A percentile compares a stretch with the other conserved stretches of the same genome.
Conservation (phyloP, 208 protist genomes). For the Phytomonas sp. region DNA sequence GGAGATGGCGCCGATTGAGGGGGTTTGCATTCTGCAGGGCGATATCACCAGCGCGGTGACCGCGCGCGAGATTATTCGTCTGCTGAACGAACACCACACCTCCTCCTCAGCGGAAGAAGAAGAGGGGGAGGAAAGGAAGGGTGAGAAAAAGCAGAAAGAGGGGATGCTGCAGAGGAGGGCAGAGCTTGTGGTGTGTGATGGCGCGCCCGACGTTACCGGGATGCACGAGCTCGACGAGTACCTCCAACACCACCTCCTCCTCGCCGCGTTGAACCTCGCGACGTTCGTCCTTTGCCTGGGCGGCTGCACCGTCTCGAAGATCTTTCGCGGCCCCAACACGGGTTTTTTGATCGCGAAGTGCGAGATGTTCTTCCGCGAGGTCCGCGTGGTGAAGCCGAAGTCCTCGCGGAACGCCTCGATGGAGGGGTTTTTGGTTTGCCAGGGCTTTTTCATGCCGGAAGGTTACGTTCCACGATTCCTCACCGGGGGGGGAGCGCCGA, state of each 20-base stretch:
- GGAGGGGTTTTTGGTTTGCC: slow-evolving; percentile 95
- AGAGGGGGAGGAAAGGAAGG: slow-evolving; percentile 20
- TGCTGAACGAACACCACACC: slow-evolving; percentile 66
- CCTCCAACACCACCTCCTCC: slow-evolving; percentile 96
- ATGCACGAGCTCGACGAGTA: slow-evolving; percentile 99
- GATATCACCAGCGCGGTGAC: slow-evolving; percentile 85
- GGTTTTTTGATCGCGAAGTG: slow-evolving; percentile 92
- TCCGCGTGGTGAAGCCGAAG: slow-evolving; percentile 95
- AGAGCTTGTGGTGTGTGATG: slow-evolving; percentile 98
- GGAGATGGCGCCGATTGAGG: slow-evolving; percentile 98
- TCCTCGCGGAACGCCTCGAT: slow-evolving; percentile 93
- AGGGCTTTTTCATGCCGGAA: slow-evolving; percentile 84
- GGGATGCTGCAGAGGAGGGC: slow-evolving; percentile 45
- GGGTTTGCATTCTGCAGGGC: slow-evolving; percentile 88
- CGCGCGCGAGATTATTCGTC: slow-evolving; percentile 83
- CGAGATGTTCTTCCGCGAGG: slow-evolving; percentile 94
- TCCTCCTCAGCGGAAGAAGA: neutral
- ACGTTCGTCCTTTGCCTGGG: slow-evolving; percentile 90
- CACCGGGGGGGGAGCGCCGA: slow-evolving; percentile 3
- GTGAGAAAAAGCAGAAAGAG: neutral
- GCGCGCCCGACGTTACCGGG: slow-evolving; percentile 98
- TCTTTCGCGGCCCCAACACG: slow-evolving; percentile 96
- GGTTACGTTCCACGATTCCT: slow-evolving; percentile 67
- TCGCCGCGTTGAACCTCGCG: slow-evolving; percentile 97
- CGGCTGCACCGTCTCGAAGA: slow-evolving; percentile 96